These are phyloP conservation scores for Colletotrichum musicola DNA, from an alignment of 2,329 filamentous ascomycete genomes.

Conservation along the genomic window DNA sequence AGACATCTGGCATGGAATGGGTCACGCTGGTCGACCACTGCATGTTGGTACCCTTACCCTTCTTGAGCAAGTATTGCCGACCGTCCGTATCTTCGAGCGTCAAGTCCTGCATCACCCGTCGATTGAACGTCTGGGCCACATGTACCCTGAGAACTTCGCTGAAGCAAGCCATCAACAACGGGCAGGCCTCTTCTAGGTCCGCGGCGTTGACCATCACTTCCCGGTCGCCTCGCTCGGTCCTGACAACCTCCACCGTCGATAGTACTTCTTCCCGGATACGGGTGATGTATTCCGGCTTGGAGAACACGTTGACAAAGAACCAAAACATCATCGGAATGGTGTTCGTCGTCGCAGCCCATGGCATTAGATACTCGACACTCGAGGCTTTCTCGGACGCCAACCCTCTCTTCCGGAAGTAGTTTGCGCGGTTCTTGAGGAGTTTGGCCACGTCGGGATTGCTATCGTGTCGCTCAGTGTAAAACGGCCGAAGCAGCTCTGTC, in stretches of 20 bases:
- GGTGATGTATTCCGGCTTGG: slow-evolving; percentile 43
- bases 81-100: slow-evolving; percentile 43
- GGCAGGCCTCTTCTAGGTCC: slow-evolving; percentile 52
- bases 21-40: slow-evolving; percentile 44
- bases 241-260: slow-evolving; percentile 33
- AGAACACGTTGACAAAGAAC: slow-evolving; percentile 49
- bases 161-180: slow-evolving; percentile 56
- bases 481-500: slow-evolving; percentile 45
- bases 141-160: slow-evolving; percentile 58
- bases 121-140: slow-evolving; percentile 51
- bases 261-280: slow-evolving; percentile 48
- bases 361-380: slow-evolving; percentile 48
- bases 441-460: slow-evolving; percentile 44
- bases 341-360: slow-evolving; percentile 50
- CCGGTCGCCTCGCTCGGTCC: slow-evolving; percentile 16
- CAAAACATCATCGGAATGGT: slow-evolving; percentile 53
- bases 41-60: slow-evolving; percentile 44
- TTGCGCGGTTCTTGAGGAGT: slow-evolving; percentile 46
- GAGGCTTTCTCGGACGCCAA: slow-evolving; percentile 45
- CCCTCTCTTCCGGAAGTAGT: slow-evolving; percentile 46
- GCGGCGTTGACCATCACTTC: slow-evolving; percentile 48
- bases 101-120: slow-evolving; percentile 56
- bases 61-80: slow-evolving; percentile 43
- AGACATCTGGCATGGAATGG: slow-evolving; percentile 42
- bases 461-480: slow-evolving; percentile 46